Percentiles rank a stretch among this genome's conserved stretches.
Evolutionary conservation across 108 stramenopile species (phyloP).

Genomic region (Skeletonema marinoi): DNA sequence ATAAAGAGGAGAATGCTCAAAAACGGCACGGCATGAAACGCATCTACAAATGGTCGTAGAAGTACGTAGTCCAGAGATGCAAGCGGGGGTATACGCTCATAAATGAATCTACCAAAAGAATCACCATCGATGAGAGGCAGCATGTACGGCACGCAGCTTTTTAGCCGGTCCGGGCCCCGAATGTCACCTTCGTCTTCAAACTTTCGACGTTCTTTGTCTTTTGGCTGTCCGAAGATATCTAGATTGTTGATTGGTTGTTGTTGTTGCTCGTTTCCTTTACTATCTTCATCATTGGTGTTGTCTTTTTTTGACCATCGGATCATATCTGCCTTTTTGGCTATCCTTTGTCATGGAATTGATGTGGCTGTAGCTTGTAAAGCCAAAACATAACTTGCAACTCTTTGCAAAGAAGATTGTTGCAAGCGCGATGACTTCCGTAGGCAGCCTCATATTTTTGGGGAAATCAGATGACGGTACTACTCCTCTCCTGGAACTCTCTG

Average conservation of each 20-base stretch:
- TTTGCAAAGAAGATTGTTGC: neutral
- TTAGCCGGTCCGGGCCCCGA: conserved; percentile 37
- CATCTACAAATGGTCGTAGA: conserved; percentile 58
- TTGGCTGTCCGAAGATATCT: conserved; percentile 41
- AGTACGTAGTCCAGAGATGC: conserved; percentile 59
- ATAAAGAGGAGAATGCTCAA: conserved; percentile 66
- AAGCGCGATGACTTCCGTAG: neutral
- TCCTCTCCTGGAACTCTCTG: too few relatives aligned
- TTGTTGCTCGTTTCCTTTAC: neutral
- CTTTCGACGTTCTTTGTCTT: conserved; percentile 10
- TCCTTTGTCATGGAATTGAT: neutral
- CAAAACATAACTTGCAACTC: neutral
- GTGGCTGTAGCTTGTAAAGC: neutral
- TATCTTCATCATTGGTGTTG: conserved; percentile 12
- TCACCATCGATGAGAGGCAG: conserved; percentile 60
- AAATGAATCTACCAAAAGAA: conserved; percentile 75
- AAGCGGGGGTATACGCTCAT: conserved; percentile 72
- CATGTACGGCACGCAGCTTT: conserved; percentile 54
- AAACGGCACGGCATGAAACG: conserved; percentile 59
- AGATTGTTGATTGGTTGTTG: conserved; percentile 27
- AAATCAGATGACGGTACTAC: too few relatives aligned
- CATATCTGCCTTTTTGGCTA: neutral
- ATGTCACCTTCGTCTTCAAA: conserved; percentile 42
- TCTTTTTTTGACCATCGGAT: conserved; percentile 4
- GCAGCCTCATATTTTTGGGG: neutral